A percentile compares a stretch with the other conserved stretches of the same genome.
These are phyloP conservation scores for Paramicrosporidium saccamoebae DNA, from an alignment of 371 early-diverging fungal species.

Conservation along the genomic window DNA sequence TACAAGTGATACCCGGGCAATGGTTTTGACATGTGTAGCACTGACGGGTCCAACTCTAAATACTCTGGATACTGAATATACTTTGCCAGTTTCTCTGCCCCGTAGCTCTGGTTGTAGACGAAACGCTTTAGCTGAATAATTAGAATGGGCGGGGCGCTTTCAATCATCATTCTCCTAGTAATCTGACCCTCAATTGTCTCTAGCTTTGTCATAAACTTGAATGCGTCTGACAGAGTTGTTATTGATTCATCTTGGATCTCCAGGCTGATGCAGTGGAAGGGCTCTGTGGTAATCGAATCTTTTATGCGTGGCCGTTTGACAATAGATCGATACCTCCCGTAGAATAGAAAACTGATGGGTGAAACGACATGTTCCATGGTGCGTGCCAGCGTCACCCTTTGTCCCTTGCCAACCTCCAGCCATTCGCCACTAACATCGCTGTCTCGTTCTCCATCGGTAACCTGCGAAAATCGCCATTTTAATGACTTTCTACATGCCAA, in stretches of 20 bases:
- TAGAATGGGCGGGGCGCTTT: conserved; percentile 54
- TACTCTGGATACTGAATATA: conserved; percentile 26
- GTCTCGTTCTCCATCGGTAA: conserved; percentile 2
- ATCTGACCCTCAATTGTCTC: conserved; percentile 32
- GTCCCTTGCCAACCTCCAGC: conserved; percentile 62
- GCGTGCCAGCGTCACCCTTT: conserved; percentile 13
- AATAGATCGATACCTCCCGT: conserved; percentile 40
- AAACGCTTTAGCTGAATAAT: conserved; percentile 82
- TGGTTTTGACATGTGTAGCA: no score
- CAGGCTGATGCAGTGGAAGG: conserved; percentile 50
- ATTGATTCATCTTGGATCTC: conserved; percentile 52
- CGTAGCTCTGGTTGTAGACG: conserved; percentile 34
- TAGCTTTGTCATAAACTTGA: conserved; percentile 26
- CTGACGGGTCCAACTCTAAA: conserved; percentile 13
- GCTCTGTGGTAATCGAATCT: conserved; percentile 49
- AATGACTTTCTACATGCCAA: conserved; percentile 9
- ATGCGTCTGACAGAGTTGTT: conserved; percentile 43
- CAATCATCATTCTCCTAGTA: conserved; percentile 49
- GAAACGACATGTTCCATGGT: conserved; percentile 3
- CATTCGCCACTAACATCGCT: conserved; percentile 18
- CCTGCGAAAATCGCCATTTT: not conserved
- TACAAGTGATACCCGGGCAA: conserved; percentile 6
- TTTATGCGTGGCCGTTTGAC: conserved; percentile 31
- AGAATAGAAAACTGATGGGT: conserved; percentile 55
- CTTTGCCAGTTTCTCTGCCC: conserved; percentile 52